Evolutionary conservation across 23 red algal species (phyloP), one percentile per base, ranked within the genome.

Genomic region (Rhodosorus marinus): DNA sequence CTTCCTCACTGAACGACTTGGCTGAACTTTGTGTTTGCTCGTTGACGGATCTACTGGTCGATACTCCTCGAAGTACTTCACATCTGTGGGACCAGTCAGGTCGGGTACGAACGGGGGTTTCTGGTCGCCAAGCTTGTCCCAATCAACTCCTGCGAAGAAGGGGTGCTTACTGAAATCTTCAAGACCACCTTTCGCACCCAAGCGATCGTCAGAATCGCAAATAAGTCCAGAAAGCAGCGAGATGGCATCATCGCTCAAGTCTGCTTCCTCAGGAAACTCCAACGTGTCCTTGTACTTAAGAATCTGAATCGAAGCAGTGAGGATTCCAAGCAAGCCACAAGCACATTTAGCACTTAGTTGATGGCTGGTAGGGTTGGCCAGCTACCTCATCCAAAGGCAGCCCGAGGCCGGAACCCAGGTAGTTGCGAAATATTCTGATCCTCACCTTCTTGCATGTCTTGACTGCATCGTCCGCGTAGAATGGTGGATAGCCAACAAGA

Each of bases 371-470:
- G n/a, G n/a, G n/a, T n/a, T n/a, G n/a, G n/a, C n/a, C n/a, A n/a
- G n/a, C n/a, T n/a, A n/a, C n/a, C n/a, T n/a, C n/a, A n/a, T n/a
- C n/a, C n/a, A n/a, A n/a, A n/a, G n/a, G n/a, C n/a, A n/a, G n/a
- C n/a, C n/a, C n/a, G n/a, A n/a, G n/a, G n/a, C n/a, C n/a, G n/a
- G n/a, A n/a, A n/a, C n/a, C n/a, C n/a, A n/a, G n/a, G n/a, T n/a
- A n/a, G n/a, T n/a, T n/a, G n/a, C n/a, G n/a, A n/a, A n/a, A n/a
- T n/a, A n/a, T n/a, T n/a, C n/a, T n/a, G n/a, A n/a, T n/a, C n/a
- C n/a, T n/a, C n/a, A n/a, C n/a, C 55, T 98, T 98, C 14, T 76
- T 54, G 52, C 90, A 98, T 29, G 90, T 98, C 54, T 86, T 76
- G 23, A 98, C 52, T 19, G 90, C 70, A 58, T 72, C 79, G 22